phyloP scores from a whole-genome alignment of 768 basidiomycete species.

The Cystofilobasidium capitatum region DNA sequence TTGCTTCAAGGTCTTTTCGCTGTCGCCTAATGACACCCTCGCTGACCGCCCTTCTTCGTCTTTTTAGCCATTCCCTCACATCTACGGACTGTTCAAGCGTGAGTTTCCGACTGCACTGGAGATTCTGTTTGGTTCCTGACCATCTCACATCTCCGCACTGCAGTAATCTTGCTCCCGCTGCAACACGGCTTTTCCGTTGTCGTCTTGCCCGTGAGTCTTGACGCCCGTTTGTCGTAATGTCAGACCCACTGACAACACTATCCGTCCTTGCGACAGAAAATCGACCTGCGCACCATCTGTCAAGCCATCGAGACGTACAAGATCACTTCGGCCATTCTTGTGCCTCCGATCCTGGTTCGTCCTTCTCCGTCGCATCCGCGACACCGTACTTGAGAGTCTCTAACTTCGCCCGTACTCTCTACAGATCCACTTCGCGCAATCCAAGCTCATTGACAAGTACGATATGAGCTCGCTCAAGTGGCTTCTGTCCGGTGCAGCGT shows the following conservation, averaged over 20 bases:
- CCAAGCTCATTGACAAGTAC: constrained; percentile 49
- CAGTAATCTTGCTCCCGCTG: constrained; percentile 35
- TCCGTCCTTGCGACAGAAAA: constrained; percentile 43
- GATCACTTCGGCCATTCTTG: constrained; percentile 52
- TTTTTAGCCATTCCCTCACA: constrained; percentile 21
- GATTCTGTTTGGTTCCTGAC: constrained; percentile 11
- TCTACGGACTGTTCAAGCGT: constrained; percentile 26
- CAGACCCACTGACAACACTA: not conserved
- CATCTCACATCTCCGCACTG: not conserved
- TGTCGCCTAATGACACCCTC: not conserved
- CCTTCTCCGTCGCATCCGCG: not conserved
- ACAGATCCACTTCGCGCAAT: constrained; percentile 23
- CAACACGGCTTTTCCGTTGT: constrained; percentile 36
- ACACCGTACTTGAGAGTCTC: not conserved
- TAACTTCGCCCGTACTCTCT: not conserved
- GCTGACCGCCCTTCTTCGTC: not conserved
- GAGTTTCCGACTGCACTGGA: not conserved
- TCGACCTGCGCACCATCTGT: constrained; percentile 63
- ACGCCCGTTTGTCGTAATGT: not conserved
- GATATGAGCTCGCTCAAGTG: constrained; percentile 53
- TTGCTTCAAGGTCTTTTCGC: constrained; percentile 26
- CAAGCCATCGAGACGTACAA: constrained; percentile 56
- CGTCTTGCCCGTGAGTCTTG: constrained; percentile 27
- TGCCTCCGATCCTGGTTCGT: constrained; percentile 35
- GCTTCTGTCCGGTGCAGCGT: constrained; percentile 65